Evolutionary conservation across 2,329 filamentous ascomycete species (phyloP).

Genomic region (Endocalyx cinctus): DNA sequence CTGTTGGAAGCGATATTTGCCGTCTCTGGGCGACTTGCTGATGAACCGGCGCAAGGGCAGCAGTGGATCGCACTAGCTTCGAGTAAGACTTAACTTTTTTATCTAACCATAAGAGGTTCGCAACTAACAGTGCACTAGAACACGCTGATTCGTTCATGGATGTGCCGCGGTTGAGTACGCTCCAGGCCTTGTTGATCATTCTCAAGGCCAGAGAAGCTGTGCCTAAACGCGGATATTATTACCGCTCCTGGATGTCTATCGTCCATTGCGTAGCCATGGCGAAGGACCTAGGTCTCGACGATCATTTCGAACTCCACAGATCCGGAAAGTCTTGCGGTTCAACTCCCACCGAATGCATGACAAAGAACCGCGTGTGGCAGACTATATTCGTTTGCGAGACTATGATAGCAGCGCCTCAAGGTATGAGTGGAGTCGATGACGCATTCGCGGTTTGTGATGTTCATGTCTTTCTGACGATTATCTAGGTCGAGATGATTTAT

Average conservation of each 20-base stretch:
- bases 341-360: conserved; percentile 68
- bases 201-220: conserved; percentile 89
- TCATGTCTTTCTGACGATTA: conserved; percentile 3
- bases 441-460: too few relatives aligned
- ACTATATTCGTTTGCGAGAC: conserved; percentile 79
- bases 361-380: conserved; percentile 88
- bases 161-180: conserved; percentile 80
- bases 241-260: conserved; percentile 93
- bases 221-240: conserved; percentile 92
- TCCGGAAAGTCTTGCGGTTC: conserved; percentile 67
- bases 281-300: conserved; percentile 83
- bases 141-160: conserved; percentile 95
- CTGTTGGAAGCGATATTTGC: conserved; percentile 89
- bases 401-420: conserved; percentile 92
- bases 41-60: conserved; percentile 77
- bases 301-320: conserved; percentile 77
- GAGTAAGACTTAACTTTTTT: conserved; percentile 45
- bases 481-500: conserved; percentile 70
- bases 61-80: conserved; percentile 91
- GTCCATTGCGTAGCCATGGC: conserved; percentile 91
- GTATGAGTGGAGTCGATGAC: too few relatives aligned
- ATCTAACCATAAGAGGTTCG: not conserved
- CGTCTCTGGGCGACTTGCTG: conserved; percentile 77
- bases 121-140: conserved; percentile 47
- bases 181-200: conserved; percentile 83